Evolutionary conservation across 78 protist species (phyloP).

Genomic region (Cavenderia fasciculata): DNA sequence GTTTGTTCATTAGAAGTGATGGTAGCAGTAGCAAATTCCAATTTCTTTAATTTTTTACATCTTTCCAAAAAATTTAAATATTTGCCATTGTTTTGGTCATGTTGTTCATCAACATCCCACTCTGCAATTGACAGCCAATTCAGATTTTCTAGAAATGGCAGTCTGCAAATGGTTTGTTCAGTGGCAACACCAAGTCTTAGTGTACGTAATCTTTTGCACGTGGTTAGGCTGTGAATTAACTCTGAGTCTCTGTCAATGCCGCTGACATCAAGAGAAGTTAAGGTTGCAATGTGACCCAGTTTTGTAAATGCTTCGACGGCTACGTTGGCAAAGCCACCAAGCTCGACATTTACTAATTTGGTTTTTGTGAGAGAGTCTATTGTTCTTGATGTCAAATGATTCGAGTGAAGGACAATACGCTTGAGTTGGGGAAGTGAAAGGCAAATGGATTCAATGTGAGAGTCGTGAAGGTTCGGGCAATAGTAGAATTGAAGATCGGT

Average conservation of each 20-base stretch:
- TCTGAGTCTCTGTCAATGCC: background rate
- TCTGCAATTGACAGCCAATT: constrained; percentile 19
- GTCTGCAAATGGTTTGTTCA: background rate
- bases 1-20: too few species aligned
- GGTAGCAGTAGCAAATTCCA: constrained; percentile 13
- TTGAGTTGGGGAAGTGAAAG: background rate
- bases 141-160: constrained; percentile 40
- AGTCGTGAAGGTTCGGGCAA: constrained; percentile 19
- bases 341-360: background rate
- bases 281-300: background rate
- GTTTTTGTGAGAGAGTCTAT: background rate
- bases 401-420: constrained; percentile 16
- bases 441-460: constrained; percentile 40
- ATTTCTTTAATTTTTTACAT: constrained; percentile 17
- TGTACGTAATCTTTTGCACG: constrained; percentile 2
- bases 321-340: constrained; percentile 46
- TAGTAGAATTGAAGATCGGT: constrained; percentile 16
- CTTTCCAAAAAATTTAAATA: background rate
- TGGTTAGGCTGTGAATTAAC: background rate
- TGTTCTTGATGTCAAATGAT: background rate
- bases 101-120: constrained; percentile 18
- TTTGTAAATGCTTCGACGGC: constrained; percentile 4
- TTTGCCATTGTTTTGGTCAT: background rate
- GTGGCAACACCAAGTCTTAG: constrained; percentile 27
- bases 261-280: constrained; percentile 34